These are phyloP conservation scores for Amauroascus verrucosus DNA, from an alignment of 2,329 filamentous ascomycete species.

Conservation along the genomic window DNA sequence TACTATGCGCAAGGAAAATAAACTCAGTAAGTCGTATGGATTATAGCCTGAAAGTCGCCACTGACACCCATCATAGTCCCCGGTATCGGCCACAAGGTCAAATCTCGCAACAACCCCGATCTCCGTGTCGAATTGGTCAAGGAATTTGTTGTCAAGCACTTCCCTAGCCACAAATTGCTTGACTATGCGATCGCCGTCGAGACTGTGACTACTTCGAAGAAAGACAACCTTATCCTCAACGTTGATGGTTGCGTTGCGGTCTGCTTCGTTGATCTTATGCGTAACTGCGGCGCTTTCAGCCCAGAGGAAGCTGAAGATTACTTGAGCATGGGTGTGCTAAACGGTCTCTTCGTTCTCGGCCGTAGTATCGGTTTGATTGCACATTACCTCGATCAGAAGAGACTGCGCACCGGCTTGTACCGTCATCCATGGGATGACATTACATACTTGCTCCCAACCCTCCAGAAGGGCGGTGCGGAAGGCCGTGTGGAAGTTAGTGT, in stretches of 20 bases:
- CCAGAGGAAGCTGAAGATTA: slow-evolving; percentile 97
- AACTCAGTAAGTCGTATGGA: slow-evolving; percentile 59
- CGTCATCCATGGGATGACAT: slow-evolving; percentile 99
- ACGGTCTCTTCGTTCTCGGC: slow-evolving; percentile 97
- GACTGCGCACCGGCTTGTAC: slow-evolving; percentile 95
- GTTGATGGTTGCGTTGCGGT: slow-evolving; percentile 97
- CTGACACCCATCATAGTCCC: slow-evolving; percentile 52
- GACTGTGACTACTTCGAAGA: slow-evolving; percentile 97
- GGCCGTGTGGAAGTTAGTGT: slow-evolving; percentile 84
- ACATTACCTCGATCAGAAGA: slow-evolving; percentile 99
- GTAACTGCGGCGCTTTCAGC: slow-evolving; percentile 96
- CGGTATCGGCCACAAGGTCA: slow-evolving; percentile 97
- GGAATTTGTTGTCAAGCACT: slow-evolving; percentile 95
- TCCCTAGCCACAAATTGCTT: slow-evolving; percentile 95
- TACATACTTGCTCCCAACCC: slow-evolving; percentile 80
- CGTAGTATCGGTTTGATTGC: slow-evolving; percentile 98
- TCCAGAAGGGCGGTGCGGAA: slow-evolving; percentile 63
- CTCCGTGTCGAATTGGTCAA: slow-evolving; percentile 98
- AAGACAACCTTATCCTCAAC: slow-evolving; percentile 99
- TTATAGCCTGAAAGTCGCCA: slow-evolving; percentile 2
- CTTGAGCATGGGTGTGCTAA: slow-evolving; percentile 96
- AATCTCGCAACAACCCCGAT: slow-evolving; percentile 99
- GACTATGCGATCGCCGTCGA: slow-evolving; percentile 98
- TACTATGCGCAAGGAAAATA: slow-evolving; percentile 99
- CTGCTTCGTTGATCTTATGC: slow-evolving; percentile 95